Evolutionary conservation across 192 early-diverging fungal species (phyloP), one percentile per base, ranked within the genome.

Genomic region (Coemansia sp.): DNA sequence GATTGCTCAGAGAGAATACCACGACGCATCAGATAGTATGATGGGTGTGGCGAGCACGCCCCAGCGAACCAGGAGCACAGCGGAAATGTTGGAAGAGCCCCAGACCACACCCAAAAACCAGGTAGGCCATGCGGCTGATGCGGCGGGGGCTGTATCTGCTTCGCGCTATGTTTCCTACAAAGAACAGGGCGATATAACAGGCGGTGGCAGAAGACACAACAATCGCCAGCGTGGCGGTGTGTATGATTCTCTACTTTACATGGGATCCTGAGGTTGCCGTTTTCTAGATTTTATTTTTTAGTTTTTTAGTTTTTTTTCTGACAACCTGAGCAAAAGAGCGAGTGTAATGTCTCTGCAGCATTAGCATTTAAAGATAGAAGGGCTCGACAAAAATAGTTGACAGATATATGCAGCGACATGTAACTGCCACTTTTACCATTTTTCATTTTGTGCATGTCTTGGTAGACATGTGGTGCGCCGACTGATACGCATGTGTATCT

Each of bases 31-130:
- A 8, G 36, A 51, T 43, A 54, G 12, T 22, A 36, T 36, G 37
- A 41, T 5, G n/a, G 32, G 41, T 15, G 37, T 52, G 15, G 37
- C 7, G 5, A 55, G 8, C 11, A 74, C 74, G 8, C 75, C 75
- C 3, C 67, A 70, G 41, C 67, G 68, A 52, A 18, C 6, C 49
- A 61, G 42, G 57, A 54, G 46, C 5, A 16, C 12, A 11, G 18
- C 11, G 7, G 69, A 48, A 3, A 36, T 16, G 8, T 40, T 69
- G 43, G 41, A 32, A 36, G 63, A 43, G 21, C 49, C 66, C 1
- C 72, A 80, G 26, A 54, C 70, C 18, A 80, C 77, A 12, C 77
- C 77, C 3, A 72, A 80, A 42, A 72, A 80, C 59, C 77, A 80
- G 59, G 63, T 71, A 32, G 77, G 77, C 15, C 49, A 60, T 4